Evolutionary conservation across 768 basidiomycete genomes (phyloP).

Genomic region (Tricholoma hemisulphureum): DNA sequence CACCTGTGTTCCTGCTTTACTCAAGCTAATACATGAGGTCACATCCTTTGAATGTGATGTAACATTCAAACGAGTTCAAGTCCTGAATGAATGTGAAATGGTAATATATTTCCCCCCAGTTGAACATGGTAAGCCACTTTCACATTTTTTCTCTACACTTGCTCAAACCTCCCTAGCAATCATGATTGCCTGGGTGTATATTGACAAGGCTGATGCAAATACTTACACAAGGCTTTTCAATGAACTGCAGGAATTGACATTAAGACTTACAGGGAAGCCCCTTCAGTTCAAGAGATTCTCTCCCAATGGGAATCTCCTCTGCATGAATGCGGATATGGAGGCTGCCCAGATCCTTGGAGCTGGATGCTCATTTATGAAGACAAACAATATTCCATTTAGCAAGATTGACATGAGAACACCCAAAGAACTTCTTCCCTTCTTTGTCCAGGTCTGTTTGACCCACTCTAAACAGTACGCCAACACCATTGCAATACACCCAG

Average conservation of each 20-base stretch:
- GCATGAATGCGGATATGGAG: slow-evolving; percentile 17
- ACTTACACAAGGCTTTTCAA: slow-evolving; percentile 19
- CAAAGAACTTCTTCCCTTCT: slow-evolving; percentile 12
- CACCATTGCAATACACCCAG: neutral
- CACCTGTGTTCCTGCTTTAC: slow-evolving; percentile 12
- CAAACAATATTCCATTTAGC: too few relatives aligned
- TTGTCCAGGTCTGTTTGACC: slow-evolving; percentile 11
- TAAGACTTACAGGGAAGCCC: slow-evolving; percentile 9
- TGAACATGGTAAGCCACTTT: slow-evolving; percentile 12
- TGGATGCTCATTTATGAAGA: slow-evolving; percentile 13
- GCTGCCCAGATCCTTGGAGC: slow-evolving; percentile 18
- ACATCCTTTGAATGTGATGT: slow-evolving; percentile 13
- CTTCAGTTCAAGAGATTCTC: slow-evolving; percentile 18
- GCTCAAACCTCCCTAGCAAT: slow-evolving; percentile 9
- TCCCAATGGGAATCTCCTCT: slow-evolving; percentile 9
- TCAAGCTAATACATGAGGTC: slow-evolving; percentile 14
- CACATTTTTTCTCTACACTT: neutral
- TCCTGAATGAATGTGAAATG: slow-evolving; percentile 21
- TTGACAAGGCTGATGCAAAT: slow-evolving; percentile 9
- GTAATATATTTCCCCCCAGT: slow-evolving; percentile 12
- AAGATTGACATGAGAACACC: slow-evolving; percentile 8
- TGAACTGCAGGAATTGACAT: slow-evolving; percentile 14
- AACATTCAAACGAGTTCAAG: slow-evolving; percentile 17
- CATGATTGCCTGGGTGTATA: slow-evolving; percentile 15
- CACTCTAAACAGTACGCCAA: slow-evolving; percentile 13